Percentiles rank a stretch among this genome's conserved stretches.
Conservation (phyloP, 495 filamentous ascomycete genomes). For the Penicillium longicatenatum region DNA sequence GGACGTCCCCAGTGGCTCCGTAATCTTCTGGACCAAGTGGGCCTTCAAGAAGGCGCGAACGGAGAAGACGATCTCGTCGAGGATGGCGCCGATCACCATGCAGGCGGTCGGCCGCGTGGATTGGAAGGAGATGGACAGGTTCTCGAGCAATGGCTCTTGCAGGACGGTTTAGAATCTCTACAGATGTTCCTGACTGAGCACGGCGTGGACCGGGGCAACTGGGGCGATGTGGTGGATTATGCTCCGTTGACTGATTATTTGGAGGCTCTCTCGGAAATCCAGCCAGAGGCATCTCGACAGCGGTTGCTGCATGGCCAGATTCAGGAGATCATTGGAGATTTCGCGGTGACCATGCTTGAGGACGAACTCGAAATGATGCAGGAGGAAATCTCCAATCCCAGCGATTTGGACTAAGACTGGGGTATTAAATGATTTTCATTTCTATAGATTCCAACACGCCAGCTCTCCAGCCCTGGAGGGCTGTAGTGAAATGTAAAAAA, state of each 20-base stretch:
- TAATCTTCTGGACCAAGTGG: conserved; percentile 42
- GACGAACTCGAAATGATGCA: conserved; percentile 41
- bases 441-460: not conserved
- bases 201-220: conserved; percentile 49
- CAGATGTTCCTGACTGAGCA: conserved; percentile 43
- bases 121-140: conserved; percentile 33
- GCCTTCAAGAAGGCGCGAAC: conserved; percentile 12
- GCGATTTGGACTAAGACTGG: not conserved
- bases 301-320: conserved; percentile 36
- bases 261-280: conserved; percentile 34
- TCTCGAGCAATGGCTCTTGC: conserved; percentile 42
- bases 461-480: too few species aligned
- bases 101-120: conserved; percentile 18
- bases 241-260: conserved; percentile 42
- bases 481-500: not conserved
- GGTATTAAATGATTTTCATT: not conserved
- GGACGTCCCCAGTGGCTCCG: conserved; percentile 44
- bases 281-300: conserved; percentile 30
- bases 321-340: conserved; percentile 38
- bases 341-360: conserved; percentile 45
- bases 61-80: not conserved
- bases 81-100: not conserved
- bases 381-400: conserved; percentile 24
- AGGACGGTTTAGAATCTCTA: conserved; percentile 36
- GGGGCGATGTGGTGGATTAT: conserved; percentile 41